phyloP scores from a whole-genome alignment of 805 yeast genomes.

The Pichia paraexigua region DNA sequence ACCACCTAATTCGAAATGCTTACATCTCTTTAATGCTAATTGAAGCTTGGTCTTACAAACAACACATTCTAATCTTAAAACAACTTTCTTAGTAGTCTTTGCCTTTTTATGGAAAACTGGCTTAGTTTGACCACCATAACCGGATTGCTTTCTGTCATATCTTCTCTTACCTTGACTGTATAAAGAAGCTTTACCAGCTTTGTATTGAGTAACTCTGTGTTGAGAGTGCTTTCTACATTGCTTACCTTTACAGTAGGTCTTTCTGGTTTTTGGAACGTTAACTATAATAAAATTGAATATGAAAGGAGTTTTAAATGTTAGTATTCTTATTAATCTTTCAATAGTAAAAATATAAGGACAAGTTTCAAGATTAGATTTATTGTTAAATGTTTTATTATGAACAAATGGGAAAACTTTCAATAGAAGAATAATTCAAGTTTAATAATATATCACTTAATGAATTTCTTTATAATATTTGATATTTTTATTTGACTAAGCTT shows the following conservation, averaged over 20 bases:
- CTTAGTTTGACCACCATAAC: conserved; percentile 99
- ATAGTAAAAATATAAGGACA: background rate
- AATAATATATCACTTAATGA: too few relatives aligned
- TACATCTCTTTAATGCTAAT: conserved; percentile 97
- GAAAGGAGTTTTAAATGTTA: conserved; percentile 1
- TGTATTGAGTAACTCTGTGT: conserved; percentile 99
- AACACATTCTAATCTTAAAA: conserved; percentile 98
- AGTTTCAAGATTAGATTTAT: too few relatives aligned
- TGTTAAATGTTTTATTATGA: background rate
- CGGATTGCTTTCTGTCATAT: conserved; percentile 99
- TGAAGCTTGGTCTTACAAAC: conserved; percentile 98
- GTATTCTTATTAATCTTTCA: conserved; percentile 3
- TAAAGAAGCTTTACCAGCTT: conserved; percentile 99
- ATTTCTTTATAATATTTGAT: too few relatives aligned
- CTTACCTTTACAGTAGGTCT: conserved; percentile 99
- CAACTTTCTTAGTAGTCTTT: conserved; percentile 99
- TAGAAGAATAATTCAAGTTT: too few relatives aligned
- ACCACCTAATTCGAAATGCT: conserved; percentile 99
- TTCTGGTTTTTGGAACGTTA: conserved; percentile 99
- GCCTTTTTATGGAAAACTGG: conserved; percentile 99
- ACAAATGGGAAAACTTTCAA: too few relatives aligned
- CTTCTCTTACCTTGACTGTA: conserved; percentile 99
- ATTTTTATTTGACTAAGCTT: too few relatives aligned
- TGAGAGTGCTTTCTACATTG: conserved; percentile 99
- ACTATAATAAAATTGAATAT: conserved; percentile 39